Base-by-base conservation (phyloP, 768 basidiomycete genomes). In the Suillus lakei region DNA sequence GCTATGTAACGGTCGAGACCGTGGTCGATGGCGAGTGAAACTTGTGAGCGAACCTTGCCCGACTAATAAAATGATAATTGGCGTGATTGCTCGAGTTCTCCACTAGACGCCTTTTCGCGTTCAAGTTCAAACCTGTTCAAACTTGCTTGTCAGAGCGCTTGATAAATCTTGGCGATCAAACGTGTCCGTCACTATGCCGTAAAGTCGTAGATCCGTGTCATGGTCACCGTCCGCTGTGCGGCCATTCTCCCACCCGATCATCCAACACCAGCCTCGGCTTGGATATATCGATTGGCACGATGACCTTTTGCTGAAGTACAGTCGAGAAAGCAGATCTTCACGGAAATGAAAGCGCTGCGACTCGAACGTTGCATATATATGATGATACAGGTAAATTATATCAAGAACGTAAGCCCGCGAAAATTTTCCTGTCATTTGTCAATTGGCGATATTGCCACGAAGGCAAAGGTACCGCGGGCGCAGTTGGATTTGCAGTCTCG, bases 181-280 rank as follows among this genome's bases (percentile, higher is more conserved):
- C 30, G 30, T 32, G 30, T 21, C 1, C 53, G 53, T 54, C 53
- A 54, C 53, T 4, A 53, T 53, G 18, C 10, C 51, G 30, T 54
- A 54, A 53, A 53, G 18, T 30, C 18, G 18, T 53, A 53, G 51
- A 53, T 53, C 51, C 51, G 51, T 30, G 10, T 53, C 51, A 53
- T 32, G 30, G 32, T 54, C 53, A 34, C 53, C 53, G 32, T 34
- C 34, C 21, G 21, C 16, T 54, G 12, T 34, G 32, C 53, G 32
- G 21, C 53, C 12, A 32, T 53, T 53, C 28, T 53, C 51, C 51
- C 28, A 53, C 51, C 28, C 30, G 50, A 48, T 48, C 50, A 16
- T 50, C 50, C 53, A 54, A n/a, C 30, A 32, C 21, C n/a, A 50
- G 2, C 8, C 51, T 32, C 28, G 4, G 28, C 16, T 18, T 30